Base-by-base conservation (phyloP, 2,329 filamentous ascomycete genomes). In the Chaetomium strumarium region DNA sequence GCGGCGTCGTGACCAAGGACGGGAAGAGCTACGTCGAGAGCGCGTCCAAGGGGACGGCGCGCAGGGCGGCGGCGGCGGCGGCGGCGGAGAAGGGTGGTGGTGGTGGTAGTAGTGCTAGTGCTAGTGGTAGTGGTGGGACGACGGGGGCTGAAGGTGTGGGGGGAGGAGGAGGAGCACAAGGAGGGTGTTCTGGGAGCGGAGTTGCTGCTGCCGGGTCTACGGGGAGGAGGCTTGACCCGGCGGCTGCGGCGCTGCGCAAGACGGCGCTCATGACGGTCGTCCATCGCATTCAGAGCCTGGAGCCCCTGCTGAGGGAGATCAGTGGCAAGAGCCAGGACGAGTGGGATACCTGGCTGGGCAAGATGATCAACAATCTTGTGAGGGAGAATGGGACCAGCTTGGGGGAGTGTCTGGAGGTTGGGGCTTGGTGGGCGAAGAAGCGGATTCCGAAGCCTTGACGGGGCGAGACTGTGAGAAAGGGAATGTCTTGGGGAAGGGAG, bases 351-450 rank as follows among this genome's bases (percentile, higher is more conserved):
- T 96, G 91, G 91, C 83, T 88, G 71, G 83, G 85, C 38, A 88
- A 85, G 68, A 88, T 96, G 86, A 92, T 90, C 78, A 80, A 81
- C 43, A 86, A 93, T 68, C 70, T 96, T 63, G 78, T 95, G 64
- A 83, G 86, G 66, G 85, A 92, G 55, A 84, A 83, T 50, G 88
- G 88, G 17, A 85, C 88, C 16, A 83, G 81, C 44, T 90, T 83
- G 74, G 90, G 91, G 44, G 91, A 96, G 69, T 95, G 90, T 68
- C 72, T 96, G 17, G 89, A 82, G 63, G 83, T 90, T 58, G 88
- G 92, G 36, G 93, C 90, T 68, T 96, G 91, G 75, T 93, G 85
- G 68, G 95, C 84, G 55, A 90, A 85, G 70, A 97, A 96, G 77
- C 67, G 66, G 60, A 24, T 24, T 24, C 24, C 24, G 24, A 24